Evolutionary conservation across 129 eudicot species (phyloP), one percentile per base, ranked within the genome.

Genomic region (Tagetes patula): DNA sequence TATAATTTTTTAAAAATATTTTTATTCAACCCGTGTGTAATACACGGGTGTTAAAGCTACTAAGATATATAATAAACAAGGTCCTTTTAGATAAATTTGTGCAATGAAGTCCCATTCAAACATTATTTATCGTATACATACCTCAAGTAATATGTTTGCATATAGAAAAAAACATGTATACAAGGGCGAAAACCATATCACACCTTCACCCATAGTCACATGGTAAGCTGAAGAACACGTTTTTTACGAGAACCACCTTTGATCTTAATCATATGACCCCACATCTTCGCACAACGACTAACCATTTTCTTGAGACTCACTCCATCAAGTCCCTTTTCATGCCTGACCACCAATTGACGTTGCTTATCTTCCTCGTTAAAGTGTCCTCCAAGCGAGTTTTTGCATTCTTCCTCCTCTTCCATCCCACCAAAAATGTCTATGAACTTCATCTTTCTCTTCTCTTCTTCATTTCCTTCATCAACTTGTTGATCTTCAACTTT

Each of bases 321-420:
- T 13, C 82, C 77, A 30, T 80, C 75, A 3, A 13, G 9, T 48
- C 79, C 84, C 52, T 77, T 72, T 38, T 80, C 87, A 13, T 34
- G 78, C 43, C 75, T 86, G 27, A 84, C 88, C 43, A 86, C 86
- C 83, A 86, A 13, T 8, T 77, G 82, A 48, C 62, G 79, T 54
- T 83, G 75, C 37, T 86, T 77, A 58, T 85, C 87, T 70, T 85
- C 88, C 47, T 85, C 84, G 0, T 79, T 79, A 69, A 90, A 90
- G 63, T 70, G 88, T 69, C 85, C 82, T 3, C 81, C 88, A 59
- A 90, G 90, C 8, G 87, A 74, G 79, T 39, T 79, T 68, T 86
- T 76, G 39, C 80, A 82, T 68, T 77, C 83, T 2, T 75, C 53
- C 69, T 72, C 69, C 48, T 61, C 79, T 36, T 74, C 70, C 81